Conservation (phyloP, 768 basidiomycete species). For the Macrocybe gigantea region DNA sequence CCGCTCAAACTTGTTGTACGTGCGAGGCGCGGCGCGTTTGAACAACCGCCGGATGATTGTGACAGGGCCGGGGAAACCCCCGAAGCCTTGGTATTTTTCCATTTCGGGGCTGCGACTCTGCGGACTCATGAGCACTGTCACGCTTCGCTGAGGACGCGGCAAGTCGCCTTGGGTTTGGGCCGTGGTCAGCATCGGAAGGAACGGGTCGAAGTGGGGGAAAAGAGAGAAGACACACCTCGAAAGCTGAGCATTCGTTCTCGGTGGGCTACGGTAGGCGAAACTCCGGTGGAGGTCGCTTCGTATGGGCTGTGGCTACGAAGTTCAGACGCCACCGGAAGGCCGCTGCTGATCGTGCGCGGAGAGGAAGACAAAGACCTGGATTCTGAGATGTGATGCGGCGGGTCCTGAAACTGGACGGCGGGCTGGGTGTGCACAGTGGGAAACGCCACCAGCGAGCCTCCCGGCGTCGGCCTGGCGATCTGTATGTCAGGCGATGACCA, state of each 20-base stretch:
- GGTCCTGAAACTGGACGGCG: constrained; percentile 2
- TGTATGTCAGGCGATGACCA: constrained; percentile 5
- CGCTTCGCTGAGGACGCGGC: constrained; percentile 23
- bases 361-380: constrained; percentile 26
- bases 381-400: constrained; percentile 12
- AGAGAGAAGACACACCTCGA: constrained; percentile 5
- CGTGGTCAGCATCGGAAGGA: background rate
- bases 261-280: constrained; percentile 8
- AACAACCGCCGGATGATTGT: constrained; percentile 31
- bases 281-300: constrained; percentile 4
- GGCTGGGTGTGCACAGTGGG: background rate
- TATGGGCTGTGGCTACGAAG: constrained; percentile 1
- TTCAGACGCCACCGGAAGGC: constrained; percentile 15
- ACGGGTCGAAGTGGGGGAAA: background rate
- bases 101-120: constrained; percentile 6
- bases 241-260: constrained; percentile 9
- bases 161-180: constrained; percentile 11
- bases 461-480: constrained; percentile 16
- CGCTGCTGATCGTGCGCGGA: constrained; percentile 19
- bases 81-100: constrained; percentile 33
- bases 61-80: constrained; percentile 44
- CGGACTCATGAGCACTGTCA: constrained; percentile 21
- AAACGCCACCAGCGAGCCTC: background rate
- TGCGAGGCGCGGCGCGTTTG: constrained; percentile 33
- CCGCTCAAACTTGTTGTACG: constrained; percentile 37